Base-by-base conservation (phyloP, 2,329 filamentous ascomycete genomes). In the Fusarium sp. region DNA sequence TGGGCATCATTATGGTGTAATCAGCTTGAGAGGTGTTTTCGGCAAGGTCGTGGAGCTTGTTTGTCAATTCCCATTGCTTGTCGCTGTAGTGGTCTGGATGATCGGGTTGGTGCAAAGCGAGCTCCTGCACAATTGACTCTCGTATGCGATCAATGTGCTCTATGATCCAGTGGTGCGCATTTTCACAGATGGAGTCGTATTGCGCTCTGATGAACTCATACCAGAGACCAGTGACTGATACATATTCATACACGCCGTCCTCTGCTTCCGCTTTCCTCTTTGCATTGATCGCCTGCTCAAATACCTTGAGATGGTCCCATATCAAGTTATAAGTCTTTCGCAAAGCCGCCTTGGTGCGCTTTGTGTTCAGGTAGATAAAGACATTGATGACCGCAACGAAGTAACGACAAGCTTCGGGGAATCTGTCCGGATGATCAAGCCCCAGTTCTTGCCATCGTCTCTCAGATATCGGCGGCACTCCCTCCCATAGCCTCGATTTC, bases 401-500 rank as follows among this genome's bases (percentile, higher is more conserved):
- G 3, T 78, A 74, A 19, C 71, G 73, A 33, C 78, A 80, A 21
- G 79, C 79, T 2, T 43, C 28, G 10, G 46, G 23, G n/a, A 80
- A 80, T 19, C 77, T 78, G 1, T 70, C 46, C 0, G 67, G 71
- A 1, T 74, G 56, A 23, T 80, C 75, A 1, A 80, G 73, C 0
- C 63, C 44, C 30, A 77, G 19, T 0, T 80, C 75, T 2, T 68
- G 50, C 79, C 78, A 80, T 28, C 75, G 68, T 18, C 76, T 68
- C 28, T 79, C 75, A 0, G 79, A 79, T 21, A 80, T 50, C 5
- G 79, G 79, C 9, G 73, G 54, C 2, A 80, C 42, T 6, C 79
- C 79, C 16, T 78, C 77, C 79, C 78, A 80, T 0, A 80, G 25
- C 11, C 78, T 64, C 15, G 75, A 74, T n/a, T 80, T 81, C 73